phyloP scores from a whole-genome alignment of 176 grass and related monocot species.

The Triticum timopheevii region DNA sequence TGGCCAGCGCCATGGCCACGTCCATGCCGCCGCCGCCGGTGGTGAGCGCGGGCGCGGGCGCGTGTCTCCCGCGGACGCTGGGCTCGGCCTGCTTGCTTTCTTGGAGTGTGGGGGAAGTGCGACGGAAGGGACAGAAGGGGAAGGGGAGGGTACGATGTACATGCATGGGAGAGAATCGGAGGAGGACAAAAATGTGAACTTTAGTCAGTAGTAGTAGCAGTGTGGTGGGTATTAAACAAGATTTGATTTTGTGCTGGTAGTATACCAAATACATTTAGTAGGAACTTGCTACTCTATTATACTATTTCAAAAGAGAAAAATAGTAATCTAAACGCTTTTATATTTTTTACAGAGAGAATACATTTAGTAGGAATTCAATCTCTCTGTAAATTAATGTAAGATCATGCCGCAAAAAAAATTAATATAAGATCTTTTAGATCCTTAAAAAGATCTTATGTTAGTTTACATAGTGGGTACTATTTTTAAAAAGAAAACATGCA shows the following conservation, averaged over 20 bases:
- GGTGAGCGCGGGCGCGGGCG: neutral
- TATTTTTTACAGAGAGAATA: too few relatives aligned
- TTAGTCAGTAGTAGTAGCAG: neutral
- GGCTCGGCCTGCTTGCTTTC: neutral
- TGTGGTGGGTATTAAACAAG: neutral
- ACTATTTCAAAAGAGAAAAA: too few relatives aligned
- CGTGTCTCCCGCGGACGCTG: neutral
- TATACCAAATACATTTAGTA: too few relatives aligned
- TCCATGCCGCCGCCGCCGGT: conserved; percentile 21
- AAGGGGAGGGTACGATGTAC: neutral
- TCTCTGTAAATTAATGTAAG: too few relatives aligned
- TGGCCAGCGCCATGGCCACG: conserved; percentile 39
- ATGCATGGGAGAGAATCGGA: neutral
- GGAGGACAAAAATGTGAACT: neutral
- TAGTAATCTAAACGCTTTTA: too few relatives aligned
- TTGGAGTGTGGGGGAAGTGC: neutral
- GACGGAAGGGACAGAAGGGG: neutral
- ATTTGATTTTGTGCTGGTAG: neutral
- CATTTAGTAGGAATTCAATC: too few relatives aligned
- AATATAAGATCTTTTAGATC: too few relatives aligned
- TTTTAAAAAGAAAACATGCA: too few relatives aligned
- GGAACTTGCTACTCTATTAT: too few relatives aligned
- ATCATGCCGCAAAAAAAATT: too few relatives aligned
- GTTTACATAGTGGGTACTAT: too few relatives aligned
- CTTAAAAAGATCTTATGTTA: too few relatives aligned